Evolutionary conservation across 495 filamentous ascomycete genomes (phyloP).

Genomic region (Aspergillus diversus): DNA sequence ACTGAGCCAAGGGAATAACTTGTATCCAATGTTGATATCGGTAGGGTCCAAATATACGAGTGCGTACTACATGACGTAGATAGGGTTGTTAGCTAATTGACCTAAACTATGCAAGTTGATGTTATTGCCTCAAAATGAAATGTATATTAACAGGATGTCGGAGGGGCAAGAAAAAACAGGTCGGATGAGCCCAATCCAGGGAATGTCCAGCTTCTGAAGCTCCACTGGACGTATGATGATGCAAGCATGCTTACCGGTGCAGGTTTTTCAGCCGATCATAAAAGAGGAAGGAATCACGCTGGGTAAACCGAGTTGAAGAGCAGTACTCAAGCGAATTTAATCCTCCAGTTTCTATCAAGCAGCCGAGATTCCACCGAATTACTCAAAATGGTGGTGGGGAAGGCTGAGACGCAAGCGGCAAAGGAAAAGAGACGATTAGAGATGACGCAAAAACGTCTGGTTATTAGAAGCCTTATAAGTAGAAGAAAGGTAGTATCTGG

Average conservation of each 20-base stretch:
- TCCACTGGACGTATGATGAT: constrained; percentile 9
- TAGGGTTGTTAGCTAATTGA: constrained; percentile 1
- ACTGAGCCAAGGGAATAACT: background rate
- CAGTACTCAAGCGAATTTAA: background rate
- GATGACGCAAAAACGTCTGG: background rate
- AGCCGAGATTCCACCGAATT: background rate
- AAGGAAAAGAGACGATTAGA: background rate
- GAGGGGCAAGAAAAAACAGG: background rate
- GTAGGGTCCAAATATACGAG: background rate
- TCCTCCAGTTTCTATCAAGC: background rate
- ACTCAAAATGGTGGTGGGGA: background rate
- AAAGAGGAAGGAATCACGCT: background rate
- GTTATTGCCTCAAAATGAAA: background rate
- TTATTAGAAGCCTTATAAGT: background rate
- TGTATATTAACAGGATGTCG: background rate
- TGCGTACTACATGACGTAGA: background rate
- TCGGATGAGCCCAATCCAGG: background rate
- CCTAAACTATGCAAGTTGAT: background rate
- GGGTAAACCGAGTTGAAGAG: background rate
- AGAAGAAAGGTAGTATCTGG: background rate
- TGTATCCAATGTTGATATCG: background rate
- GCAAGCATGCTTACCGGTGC: constrained; percentile 12
- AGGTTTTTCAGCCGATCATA: background rate
- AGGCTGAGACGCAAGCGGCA: background rate
- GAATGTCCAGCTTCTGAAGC: constrained; percentile 7